These are phyloP conservation scores for Pholiota molesta DNA, from an alignment of 768 basidiomycete genomes.

Conservation along the genomic window DNA sequence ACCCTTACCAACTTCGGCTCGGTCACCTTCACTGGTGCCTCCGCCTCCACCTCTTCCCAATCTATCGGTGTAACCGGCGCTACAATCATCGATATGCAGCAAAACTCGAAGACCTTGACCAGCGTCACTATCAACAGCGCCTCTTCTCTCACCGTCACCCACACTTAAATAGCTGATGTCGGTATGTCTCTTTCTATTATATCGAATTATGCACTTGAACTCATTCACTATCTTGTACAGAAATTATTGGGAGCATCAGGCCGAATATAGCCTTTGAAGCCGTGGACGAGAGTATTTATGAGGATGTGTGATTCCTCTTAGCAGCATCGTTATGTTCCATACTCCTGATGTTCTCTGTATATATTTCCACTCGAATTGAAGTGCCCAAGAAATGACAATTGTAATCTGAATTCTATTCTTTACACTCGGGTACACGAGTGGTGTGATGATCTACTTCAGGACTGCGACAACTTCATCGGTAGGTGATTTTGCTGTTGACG, in stretches of 20 bases:
- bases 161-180: conserved; percentile 1
- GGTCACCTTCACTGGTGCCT: conserved; percentile 23
- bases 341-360: neutral
- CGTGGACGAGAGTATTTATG: neutral
- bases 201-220: too few relatives aligned
- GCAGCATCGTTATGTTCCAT: neutral
- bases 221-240: too few relatives aligned
- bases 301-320: neutral
- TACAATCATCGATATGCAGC: conserved; percentile 21
- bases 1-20: conserved; percentile 23
- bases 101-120: conserved; percentile 17
- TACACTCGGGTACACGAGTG: too few relatives aligned
- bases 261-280: too few relatives aligned
- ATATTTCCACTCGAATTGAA: too few relatives aligned
- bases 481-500: too few relatives aligned
- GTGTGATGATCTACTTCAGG: too few relatives aligned
- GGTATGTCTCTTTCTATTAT: too few relatives aligned
- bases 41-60: conserved; percentile 14
- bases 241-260: too few relatives aligned
- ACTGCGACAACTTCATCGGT: too few relatives aligned
- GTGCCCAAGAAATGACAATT: neutral
- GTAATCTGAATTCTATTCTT: neutral
- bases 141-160: conserved; percentile 13
- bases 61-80: conserved; percentile 16
- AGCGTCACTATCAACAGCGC: conserved; percentile 10